Evolutionary conservation across 129 eudicot genomes (phyloP), one percentile per base, ranked within the genome.

Genomic region (Tagetes erecta): DNA sequence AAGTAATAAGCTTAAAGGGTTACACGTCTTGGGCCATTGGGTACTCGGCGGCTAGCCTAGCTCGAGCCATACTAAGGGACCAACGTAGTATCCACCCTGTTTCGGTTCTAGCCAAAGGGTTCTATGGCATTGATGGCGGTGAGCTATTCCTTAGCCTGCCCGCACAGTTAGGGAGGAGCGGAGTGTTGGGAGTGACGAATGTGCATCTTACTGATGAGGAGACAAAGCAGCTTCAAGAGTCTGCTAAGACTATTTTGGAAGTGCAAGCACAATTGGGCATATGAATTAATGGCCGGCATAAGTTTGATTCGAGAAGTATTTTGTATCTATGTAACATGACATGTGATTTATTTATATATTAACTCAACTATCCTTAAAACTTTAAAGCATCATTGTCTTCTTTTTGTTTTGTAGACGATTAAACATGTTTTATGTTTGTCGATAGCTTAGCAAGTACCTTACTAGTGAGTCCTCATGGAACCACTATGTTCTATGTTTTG

Each of bases 21-120:
- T 94, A 94, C 91, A 94, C 98, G 3, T 94, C 98, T 0, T 94
- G 98, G 98, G 98, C 98, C 0, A 88, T 94, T 42, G 98, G 98
- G 13, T 94, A 94, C 87, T 94, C 98, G 0, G 97, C 74, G 38
- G 97, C 98, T 10, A 94, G 79, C 78, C 71, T 94, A 64, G 96
- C 98, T 36, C 82, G 95, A 5, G 71, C 85, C 62, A 78, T 94
- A 27, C 78, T 94, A 2, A 82, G 98, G 73, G 96, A 94, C 63
- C 96, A 94, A 78, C 80, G 97, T 58, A 78, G 84, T 66, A 86
- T 94, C 42, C 98, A 93, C 77, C 98, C 98, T 0, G 97, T 94
- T 44, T 84, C 98, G 4, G 88, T 94, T 11, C 86, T 94, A 4
- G 95, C 97, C 8, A 88, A 86, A 74, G 96, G 98, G 38, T 86